phyloP scores from a whole-genome alignment of 768 basidiomycete species.

The Pholiota conissans region DNA sequence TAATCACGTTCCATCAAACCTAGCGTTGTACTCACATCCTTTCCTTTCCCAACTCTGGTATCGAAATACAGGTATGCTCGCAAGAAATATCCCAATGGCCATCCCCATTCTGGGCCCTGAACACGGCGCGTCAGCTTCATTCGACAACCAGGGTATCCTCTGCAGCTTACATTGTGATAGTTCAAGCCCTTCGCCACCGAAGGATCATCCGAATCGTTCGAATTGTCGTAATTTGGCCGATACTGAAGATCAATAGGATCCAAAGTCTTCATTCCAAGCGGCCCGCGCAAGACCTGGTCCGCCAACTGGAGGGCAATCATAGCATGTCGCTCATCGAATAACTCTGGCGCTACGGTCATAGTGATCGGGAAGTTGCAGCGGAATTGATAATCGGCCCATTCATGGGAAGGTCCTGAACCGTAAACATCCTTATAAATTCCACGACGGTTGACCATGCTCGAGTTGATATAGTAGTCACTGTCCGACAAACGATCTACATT shows the following conservation, averaged over 20 bases:
- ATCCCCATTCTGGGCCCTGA: slow-evolving; percentile 92
- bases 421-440: slow-evolving; percentile 99
- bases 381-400: slow-evolving; percentile 98
- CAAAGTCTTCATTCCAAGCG: slow-evolving; percentile 95
- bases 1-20: not conserved
- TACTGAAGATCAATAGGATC: slow-evolving; percentile 89
- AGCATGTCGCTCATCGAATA: slow-evolving; percentile 83
- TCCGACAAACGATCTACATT: slow-evolving; percentile 70
- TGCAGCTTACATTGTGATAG: slow-evolving; percentile 75
- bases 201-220: slow-evolving; percentile 85
- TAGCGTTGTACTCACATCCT: slow-evolving; percentile 49
- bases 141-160: not conserved
- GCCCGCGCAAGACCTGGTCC: slow-evolving; percentile 78
- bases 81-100: slow-evolving; percentile 95
- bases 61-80: slow-evolving; percentile 93
- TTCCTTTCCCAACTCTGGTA: slow-evolving; percentile 61
- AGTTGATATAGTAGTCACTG: slow-evolving; percentile 63
- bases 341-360: slow-evolving; percentile 95
- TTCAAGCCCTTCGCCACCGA: slow-evolving; percentile 91
- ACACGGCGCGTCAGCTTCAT: slow-evolving; percentile 19
- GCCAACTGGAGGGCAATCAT: slow-evolving; percentile 78
- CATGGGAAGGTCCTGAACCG: slow-evolving; percentile 81
- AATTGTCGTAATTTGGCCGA: slow-evolving; percentile 89
- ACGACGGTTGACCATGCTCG: slow-evolving; percentile 76
- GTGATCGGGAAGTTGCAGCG: slow-evolving; percentile 93